phyloP scores from a whole-genome alignment of 805 yeast genomes.

The Candida dajiaensis region DNA sequence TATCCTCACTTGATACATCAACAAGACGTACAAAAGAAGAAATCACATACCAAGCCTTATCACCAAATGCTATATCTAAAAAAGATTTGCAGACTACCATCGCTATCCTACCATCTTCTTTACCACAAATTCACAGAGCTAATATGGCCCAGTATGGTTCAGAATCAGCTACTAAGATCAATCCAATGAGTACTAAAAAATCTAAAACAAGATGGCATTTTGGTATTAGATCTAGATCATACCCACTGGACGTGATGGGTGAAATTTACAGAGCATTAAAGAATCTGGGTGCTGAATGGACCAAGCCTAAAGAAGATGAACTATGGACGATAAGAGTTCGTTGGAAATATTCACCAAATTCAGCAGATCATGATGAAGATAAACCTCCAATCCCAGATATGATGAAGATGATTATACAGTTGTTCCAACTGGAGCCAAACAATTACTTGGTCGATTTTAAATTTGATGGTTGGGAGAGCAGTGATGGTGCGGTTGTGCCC shows the following conservation, averaged over 20 bases:
- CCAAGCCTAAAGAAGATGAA: conserved; percentile 89
- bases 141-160: conserved; percentile 67
- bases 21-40: conserved; percentile 23
- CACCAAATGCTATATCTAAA: conserved; percentile 21
- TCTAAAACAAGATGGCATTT: conserved; percentile 98
- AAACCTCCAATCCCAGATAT: conserved; percentile 49
- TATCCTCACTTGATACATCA: conserved; percentile 13
- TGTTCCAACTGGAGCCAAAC: conserved; percentile 93
- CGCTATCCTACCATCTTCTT: conserved; percentile 87
- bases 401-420: conserved; percentile 96
- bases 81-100: conserved; percentile 59
- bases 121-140: conserved; percentile 92
- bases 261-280: conserved; percentile 93
- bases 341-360: conserved; percentile 68
- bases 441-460: conserved; percentile 95
- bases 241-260: conserved; percentile 98
- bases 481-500: conserved; percentile 28
- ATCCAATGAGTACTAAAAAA: conserved; percentile 66
- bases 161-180: conserved; percentile 39
- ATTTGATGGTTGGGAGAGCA: conserved; percentile 92
- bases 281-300: conserved; percentile 96
- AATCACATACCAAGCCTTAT: conserved; percentile 27
- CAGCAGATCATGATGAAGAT: conserved; percentile 15
- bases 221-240: conserved; percentile 92
- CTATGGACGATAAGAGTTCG: conserved; percentile 94